These are phyloP conservation scores for Podospora appendiculata DNA, from an alignment of 495 filamentous ascomycete species.

Conservation along the genomic window DNA sequence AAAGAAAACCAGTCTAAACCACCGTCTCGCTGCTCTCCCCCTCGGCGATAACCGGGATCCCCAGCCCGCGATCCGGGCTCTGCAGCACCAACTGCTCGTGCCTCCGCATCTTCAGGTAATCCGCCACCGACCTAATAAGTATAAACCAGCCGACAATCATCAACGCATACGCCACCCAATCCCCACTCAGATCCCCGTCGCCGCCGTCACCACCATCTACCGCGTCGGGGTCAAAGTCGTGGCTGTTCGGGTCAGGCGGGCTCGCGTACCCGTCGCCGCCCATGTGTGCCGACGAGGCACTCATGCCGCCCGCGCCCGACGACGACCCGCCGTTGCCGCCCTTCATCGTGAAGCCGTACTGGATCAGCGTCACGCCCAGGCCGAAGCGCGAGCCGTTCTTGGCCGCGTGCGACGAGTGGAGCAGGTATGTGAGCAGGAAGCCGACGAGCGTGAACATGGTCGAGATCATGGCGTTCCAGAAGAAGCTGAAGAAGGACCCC, in stretches of 20 bases:
- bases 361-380: constrained; percentile 90
- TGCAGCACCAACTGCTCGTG: constrained; percentile 91
- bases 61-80: constrained; percentile 85
- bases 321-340: constrained; percentile 7
- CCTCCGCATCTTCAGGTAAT: constrained; percentile 76
- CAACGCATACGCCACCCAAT: constrained; percentile 86
- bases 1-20: constrained; percentile 44
- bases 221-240: constrained; percentile 73
- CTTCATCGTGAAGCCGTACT: constrained; percentile 95
- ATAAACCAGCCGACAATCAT: constrained; percentile 99
- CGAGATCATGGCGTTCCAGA: constrained; percentile 98
- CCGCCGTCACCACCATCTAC: constrained; percentile 32
- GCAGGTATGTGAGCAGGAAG: constrained; percentile 94
- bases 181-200: constrained; percentile 29
- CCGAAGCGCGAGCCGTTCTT: constrained; percentile 95
- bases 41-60: constrained; percentile 80
- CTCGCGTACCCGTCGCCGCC: constrained; percentile 48
- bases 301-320: constrained; percentile 32
- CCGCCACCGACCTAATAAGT: constrained; percentile 78
- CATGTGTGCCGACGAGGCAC: constrained; percentile 37
- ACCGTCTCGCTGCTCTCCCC: constrained; percentile 76
- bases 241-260: constrained; percentile 81
- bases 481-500: constrained; percentile 87
- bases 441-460: constrained; percentile 97
- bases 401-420: constrained; percentile 95